phyloP scores from a whole-genome alignment of 306 rosid species.

The Vigna angularis region DNA sequence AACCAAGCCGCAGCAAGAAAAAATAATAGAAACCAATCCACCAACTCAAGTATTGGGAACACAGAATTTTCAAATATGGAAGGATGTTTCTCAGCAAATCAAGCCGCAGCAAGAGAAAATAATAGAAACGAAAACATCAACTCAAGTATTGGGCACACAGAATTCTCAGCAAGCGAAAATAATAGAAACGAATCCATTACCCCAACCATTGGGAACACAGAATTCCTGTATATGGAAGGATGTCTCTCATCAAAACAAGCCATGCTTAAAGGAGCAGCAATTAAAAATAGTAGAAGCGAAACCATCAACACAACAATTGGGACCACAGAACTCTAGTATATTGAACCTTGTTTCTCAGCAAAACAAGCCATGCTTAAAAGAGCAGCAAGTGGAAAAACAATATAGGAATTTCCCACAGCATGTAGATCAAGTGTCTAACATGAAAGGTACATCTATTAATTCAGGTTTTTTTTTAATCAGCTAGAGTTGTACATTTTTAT shows the following conservation, averaged over 20 bases:
- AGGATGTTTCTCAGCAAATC: no score
- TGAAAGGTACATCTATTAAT: constrained; percentile 26
- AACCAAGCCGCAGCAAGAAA: constrained; percentile 8
- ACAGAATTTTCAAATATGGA: no score
- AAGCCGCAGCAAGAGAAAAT: no score
- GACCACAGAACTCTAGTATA: no score
- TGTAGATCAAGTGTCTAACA: constrained; percentile 13
- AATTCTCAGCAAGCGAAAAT: no score
- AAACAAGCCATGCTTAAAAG: no score
- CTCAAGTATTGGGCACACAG: no score
- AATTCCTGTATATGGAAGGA: background rate
- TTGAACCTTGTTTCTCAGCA: no score
- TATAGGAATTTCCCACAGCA: constrained; percentile 1
- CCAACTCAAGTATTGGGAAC: no score
- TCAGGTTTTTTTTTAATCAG: background rate
- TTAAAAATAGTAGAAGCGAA: no score
- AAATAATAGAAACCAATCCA: background rate
- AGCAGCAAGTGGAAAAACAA: constrained; percentile 25
- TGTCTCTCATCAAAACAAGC: constrained; percentile 33
- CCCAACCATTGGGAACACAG: background rate
- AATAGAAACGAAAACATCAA: no score
- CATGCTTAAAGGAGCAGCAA: background rate
- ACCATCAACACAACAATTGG: no score
- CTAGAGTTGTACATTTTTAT: constrained; percentile 8
- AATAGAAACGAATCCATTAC: constrained; percentile 16